These are phyloP conservation scores for Conringia planisiliqua DNA, from an alignment of 345 rosid species.

Conservation along the genomic window DNA sequence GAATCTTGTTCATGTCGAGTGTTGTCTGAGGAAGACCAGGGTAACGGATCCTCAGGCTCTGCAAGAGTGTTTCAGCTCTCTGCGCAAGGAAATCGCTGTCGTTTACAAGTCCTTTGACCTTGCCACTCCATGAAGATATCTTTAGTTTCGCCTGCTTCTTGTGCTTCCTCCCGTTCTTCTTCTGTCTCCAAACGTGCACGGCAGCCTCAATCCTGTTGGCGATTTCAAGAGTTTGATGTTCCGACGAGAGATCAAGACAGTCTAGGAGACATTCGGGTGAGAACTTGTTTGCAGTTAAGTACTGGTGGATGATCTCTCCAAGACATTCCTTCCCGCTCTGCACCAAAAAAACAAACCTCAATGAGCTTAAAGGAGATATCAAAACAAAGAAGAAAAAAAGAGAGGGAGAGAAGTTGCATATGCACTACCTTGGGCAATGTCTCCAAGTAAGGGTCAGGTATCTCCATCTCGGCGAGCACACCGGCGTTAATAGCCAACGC, in stretches of 20 bases:
- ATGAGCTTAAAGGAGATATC: not conserved
- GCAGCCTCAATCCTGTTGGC: slow-evolving; percentile 87
- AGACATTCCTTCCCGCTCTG: slow-evolving; percentile 82
- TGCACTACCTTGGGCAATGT: slow-evolving; percentile 74
- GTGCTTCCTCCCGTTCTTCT: slow-evolving; percentile 53
- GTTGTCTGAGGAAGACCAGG: slow-evolving; percentile 95
- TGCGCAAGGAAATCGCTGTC: slow-evolving; percentile 58
- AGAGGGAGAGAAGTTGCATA: not conserved
- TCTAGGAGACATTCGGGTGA: slow-evolving; percentile 83
- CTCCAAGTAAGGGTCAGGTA: slow-evolving; percentile 82
- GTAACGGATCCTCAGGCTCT: slow-evolving; percentile 70
- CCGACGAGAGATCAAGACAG: slow-evolving; percentile 84
- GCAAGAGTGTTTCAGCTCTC: slow-evolving; percentile 74
- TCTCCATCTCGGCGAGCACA: slow-evolving; percentile 90
- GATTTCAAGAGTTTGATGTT: slow-evolving; percentile 78
- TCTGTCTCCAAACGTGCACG: slow-evolving; percentile 74
- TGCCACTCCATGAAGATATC: slow-evolving; percentile 81
- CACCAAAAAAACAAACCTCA: not conserved
- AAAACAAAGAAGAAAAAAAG: not conserved
- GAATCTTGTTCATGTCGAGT: slow-evolving; percentile 95
- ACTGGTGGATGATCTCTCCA: slow-evolving; percentile 78
- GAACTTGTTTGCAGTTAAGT: slow-evolving; percentile 72
- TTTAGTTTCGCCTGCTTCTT: slow-evolving; percentile 39
- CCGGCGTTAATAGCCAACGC: slow-evolving; percentile 94
- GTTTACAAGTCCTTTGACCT: slow-evolving; percentile 79